Percentiles rank a stretch among this genome's conserved stretches.
Conservation (phyloP, 306 rosid species). For the Herpetospermum pedunculosum region DNA sequence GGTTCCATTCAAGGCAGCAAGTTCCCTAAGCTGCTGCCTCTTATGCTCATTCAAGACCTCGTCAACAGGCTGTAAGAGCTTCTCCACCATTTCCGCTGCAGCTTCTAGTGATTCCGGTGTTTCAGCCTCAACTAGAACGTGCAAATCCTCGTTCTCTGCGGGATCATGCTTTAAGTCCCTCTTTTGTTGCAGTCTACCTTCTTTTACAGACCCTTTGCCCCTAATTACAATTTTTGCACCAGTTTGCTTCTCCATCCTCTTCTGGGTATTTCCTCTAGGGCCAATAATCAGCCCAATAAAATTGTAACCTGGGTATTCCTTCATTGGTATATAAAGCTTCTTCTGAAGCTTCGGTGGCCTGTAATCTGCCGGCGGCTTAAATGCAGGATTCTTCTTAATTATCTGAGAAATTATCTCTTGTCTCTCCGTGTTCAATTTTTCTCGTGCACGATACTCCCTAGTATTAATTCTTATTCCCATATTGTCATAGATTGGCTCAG, state of each 20-base stretch:
- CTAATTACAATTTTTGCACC: conserved; percentile 95
- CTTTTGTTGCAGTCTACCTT: conserved; percentile 93
- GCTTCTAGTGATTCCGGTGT: conserved; percentile 81
- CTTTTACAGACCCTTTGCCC: conserved; percentile 92
- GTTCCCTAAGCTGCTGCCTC: conserved; percentile 96
- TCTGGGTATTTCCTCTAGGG: conserved; percentile 94
- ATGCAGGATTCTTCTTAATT: conserved; percentile 83
- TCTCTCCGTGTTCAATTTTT: conserved; percentile 79
- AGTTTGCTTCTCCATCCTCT: conserved; percentile 93
- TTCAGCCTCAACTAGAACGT: conserved; percentile 92
- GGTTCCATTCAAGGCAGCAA: conserved; percentile 90
- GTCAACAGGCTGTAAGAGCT: conserved; percentile 94
- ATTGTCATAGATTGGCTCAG: conserved; percentile 90
- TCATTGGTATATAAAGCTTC: conserved; percentile 98
- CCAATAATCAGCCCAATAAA: conserved; percentile 94
- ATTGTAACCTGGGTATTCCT: conserved; percentile 91
- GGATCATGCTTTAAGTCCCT: conserved; percentile 90
- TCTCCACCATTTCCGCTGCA: conserved; percentile 99
- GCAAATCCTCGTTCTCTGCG: conserved; percentile 90
- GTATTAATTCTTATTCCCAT: conserved; percentile 91
- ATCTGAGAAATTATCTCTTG: conserved; percentile 89
- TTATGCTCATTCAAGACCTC: conserved; percentile 97
- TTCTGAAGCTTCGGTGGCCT: conserved; percentile 96
- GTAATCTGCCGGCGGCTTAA: conserved; percentile 94
- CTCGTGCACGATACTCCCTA: conserved; percentile 88